Evolutionary conservation across 495 filamentous ascomycete species (phyloP), one percentile per base, ranked within the genome.

Genomic region (Astrocystis sublimbata): DNA sequence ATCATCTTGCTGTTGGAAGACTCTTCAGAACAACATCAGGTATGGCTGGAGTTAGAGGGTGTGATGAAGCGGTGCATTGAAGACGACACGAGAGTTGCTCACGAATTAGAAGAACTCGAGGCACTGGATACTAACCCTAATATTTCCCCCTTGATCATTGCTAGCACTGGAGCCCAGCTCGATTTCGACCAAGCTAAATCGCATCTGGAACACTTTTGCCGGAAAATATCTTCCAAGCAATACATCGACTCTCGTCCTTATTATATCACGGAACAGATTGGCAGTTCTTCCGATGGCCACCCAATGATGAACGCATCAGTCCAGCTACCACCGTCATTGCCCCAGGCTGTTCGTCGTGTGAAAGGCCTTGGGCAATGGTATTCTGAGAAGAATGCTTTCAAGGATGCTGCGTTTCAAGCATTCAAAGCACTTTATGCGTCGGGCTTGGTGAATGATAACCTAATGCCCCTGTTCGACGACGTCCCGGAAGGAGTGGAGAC

Each of bases 191-290:
- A 89, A 61, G 90, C 90, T 0, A 78, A 87, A 21, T 66, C 78
- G 12, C 93, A 96, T 72, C 83, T 98, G 2, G 78, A 89, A 52
- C 92, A 97, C 70, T 97, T 97, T 65, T 97, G 92, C 69, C 74
- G 76, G 17, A 80, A 81, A 0, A 69, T 96, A 5, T 84, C 87
- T 12, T 65, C 69, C 0, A 76, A 79, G 23, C 77, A 80, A 30
- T 89, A 89, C 61, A 71, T 77, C 10, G 76, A 83, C 67, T 61
- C 68, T 38, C 70, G 69, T 5, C 84, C 85, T 0, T 81, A 81
- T 46, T 87, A 84, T 65, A 77, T 82, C 33, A 70, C 73, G 35
- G 41, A 61, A 7, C 28, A 63, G 17, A 46, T 41, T 10, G 31
- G 30, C 1, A 50, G 19, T 1, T 55, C 60, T 8, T 52, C 59